Evolutionary conservation across 352 stramenopile genomes (phyloP).

Genomic region (Blastocystis sp.): DNA sequence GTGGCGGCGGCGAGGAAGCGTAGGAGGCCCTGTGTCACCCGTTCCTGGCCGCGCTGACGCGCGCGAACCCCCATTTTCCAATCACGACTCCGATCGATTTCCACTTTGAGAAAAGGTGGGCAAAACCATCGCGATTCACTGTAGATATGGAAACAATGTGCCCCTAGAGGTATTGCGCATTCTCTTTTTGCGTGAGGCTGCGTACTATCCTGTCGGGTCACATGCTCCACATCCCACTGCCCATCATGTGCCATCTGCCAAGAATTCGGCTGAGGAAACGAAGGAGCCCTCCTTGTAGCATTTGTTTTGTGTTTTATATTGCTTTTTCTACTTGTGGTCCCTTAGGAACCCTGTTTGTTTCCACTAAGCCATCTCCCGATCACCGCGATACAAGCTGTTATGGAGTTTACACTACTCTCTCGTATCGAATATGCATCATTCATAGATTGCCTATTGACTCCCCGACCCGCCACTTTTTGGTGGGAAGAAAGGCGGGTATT

Average conservation of each 20-base stretch:
- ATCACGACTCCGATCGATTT: conserved; percentile 1
- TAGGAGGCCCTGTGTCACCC: conserved; percentile 19
- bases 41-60: conserved; percentile 12
- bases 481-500: no score
- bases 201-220: neutral
- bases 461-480: no score
- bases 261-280: neutral
- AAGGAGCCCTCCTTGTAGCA: neutral
- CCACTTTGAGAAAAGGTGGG: neutral
- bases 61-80: neutral
- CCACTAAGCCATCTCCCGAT: no score
- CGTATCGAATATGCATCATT: no score
- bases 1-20: neutral
- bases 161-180: conserved; percentile 6
- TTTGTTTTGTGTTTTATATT: no score
- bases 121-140: neutral
- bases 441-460: no score
- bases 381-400: no score
- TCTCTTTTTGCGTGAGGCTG: conserved; percentile 1
- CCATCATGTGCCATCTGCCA: neutral
- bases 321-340: no score
- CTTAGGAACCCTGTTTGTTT: no score
- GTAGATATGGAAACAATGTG: conserved; percentile 19
- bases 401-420: no score
- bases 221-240: neutral